These are phyloP conservation scores for Dichotomopilus funicola DNA, from an alignment of 2,329 filamentous ascomycete species.

Conservation along the genomic window DNA sequence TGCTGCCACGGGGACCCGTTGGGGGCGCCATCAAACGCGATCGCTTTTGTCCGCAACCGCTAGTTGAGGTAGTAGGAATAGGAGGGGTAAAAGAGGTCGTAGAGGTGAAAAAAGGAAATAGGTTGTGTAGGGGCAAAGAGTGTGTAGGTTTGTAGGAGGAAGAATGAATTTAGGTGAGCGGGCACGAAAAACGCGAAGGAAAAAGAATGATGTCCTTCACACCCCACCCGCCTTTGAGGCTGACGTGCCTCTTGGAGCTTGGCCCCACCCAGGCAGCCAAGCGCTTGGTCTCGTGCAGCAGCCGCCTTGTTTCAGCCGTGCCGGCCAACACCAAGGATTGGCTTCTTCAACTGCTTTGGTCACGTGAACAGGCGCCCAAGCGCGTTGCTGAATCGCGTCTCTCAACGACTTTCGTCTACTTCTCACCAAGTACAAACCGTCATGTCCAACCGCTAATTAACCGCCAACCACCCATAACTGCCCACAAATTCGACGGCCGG, in stretches of 20 bases:
- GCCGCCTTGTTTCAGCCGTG: background rate
- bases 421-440: too few species aligned
- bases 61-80: background rate
- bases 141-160: too few species aligned
- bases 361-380: conserved; percentile 2
- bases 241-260: background rate
- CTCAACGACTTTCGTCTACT: too few species aligned
- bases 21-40: conserved; percentile 27
- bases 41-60: background rate
- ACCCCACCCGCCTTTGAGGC: background rate
- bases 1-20: conserved; percentile 20
- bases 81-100: background rate
- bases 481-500: background rate
- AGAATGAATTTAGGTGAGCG: too few species aligned
- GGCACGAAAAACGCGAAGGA: too few species aligned
- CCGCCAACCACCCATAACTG: too few species aligned
- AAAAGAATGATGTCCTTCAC: background rate
- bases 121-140: too few species aligned
- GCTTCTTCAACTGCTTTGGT: background rate
- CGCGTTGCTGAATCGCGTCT: conserved; percentile 8
- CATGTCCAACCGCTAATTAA: too few species aligned
- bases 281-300: background rate
- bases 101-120: background rate
- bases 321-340: background rate
- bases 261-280: too few species aligned